Percentiles rank a stretch among this genome's conserved stretches.
Conservation (phyloP, 2,329 filamentous ascomycete genomes). For the Gyromitra esculenta region DNA sequence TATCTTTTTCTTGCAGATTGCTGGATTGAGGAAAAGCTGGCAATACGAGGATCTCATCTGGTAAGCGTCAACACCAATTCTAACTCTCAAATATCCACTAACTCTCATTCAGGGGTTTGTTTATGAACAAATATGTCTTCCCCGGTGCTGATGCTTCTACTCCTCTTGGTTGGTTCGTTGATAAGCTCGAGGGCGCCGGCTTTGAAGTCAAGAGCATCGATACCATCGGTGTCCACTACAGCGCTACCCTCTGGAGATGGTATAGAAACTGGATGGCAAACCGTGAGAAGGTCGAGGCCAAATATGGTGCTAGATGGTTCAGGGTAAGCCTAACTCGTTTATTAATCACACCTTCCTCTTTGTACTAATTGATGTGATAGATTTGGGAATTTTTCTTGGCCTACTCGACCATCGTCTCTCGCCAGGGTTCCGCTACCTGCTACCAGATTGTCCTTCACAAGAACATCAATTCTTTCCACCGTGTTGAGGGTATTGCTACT, state of each 20-base stretch:
- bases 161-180: conserved; percentile 86
- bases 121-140: conserved; percentile 99
- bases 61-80: neutral
- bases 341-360: neutral
- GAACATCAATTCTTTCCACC: conserved; percentile 88
- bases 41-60: conserved; percentile 72
- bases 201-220: conserved; percentile 93
- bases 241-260: conserved; percentile 95
- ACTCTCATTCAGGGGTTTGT: conserved; percentile 86
- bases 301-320: conserved; percentile 96
- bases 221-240: conserved; percentile 83
- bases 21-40: conserved; percentile 92
- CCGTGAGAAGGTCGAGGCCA: conserved; percentile 87
- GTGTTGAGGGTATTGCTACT: conserved; percentile 75
- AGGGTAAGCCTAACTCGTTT: conserved; percentile 70
- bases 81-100: conserved; percentile 3
- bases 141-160: conserved; percentile 95
- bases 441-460: conserved; percentile 88
- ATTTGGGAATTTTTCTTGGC: conserved; percentile 94
- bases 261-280: conserved; percentile 99
- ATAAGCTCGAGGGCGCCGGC: conserved; percentile 83
- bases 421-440: conserved; percentile 84
- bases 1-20: conserved; percentile 94
- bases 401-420: conserved; percentile 82
- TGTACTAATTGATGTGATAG: conserved; percentile 61